Base-by-base conservation (phyloP, 768 basidiomycete genomes). In the Russula sp. region DNA sequence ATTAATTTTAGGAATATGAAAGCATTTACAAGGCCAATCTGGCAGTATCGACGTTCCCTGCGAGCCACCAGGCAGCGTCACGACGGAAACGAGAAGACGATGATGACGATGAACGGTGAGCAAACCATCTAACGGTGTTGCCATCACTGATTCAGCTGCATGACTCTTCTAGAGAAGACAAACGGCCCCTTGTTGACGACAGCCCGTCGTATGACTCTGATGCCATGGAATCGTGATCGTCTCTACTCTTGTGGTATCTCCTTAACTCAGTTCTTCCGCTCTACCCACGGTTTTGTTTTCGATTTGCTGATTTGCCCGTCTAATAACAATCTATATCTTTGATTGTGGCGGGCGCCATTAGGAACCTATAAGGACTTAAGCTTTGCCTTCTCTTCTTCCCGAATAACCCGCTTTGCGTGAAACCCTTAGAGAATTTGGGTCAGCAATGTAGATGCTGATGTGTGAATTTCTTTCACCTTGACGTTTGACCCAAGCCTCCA, bases 401-500 rank as follows among this genome's bases (percentile, higher is more conserved):
- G 81, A 22, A 90, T 76, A 36, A 92, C 85, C 32, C 83, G 82
- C 72, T 92, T 93, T 2, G 86, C 79, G 67, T 92, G 89, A 47
- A 93, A 81, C 65, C 88, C 90, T 93, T 70, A 38, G 35, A 32
- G 36, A 53, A 39, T 22, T 60, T 53, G 20, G 47, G 52, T 58
- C 34, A 51, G 39, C 58, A 35, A 46, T 61, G 58, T 36, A 42
- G 35, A 42, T 22, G 39, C 14, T 36, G n/a, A 47, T 20, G 45
- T 22, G 32, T 7, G 35, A 58, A 54, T 46, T 13, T 18, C 45
- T 74, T 75, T 41, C 65, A 89, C 92, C 90, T 82, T 84, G 85
- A 61, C 92, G 84, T 72, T 98, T 98, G 6, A 94, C 86, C 68
- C 85, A 85, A 3, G 95, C 96, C 71, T 98, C 96, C 10, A 97